phyloP scores from a whole-genome alignment of 2,329 filamentous ascomycete genomes.

The Pseudopithomyces maydicus region DNA sequence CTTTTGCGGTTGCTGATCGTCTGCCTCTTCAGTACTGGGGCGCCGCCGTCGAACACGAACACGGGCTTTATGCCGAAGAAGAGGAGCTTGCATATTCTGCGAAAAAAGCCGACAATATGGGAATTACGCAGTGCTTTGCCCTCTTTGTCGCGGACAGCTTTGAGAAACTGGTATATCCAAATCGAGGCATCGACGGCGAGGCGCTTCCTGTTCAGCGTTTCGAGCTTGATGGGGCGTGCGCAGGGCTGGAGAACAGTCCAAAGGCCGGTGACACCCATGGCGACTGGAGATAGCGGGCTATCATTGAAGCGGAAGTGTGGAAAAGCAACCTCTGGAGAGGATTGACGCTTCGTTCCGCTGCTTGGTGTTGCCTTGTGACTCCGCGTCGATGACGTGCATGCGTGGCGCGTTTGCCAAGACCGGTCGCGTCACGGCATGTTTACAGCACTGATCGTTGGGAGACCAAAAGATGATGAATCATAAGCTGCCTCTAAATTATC shows the following conservation, averaged over 20 bases:
- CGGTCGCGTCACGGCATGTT: background rate
- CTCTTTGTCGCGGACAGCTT: constrained; percentile 97
- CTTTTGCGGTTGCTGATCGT: constrained; percentile 81
- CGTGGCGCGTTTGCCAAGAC: constrained; percentile 10
- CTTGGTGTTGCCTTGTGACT: constrained; percentile 14
- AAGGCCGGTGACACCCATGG: constrained; percentile 96
- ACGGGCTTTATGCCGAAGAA: constrained; percentile 97
- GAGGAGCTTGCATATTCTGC: constrained; percentile 94
- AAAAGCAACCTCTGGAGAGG: background rate
- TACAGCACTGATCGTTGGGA: background rate
- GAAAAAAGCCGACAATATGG: constrained; percentile 96
- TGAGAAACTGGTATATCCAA: constrained; percentile 99
- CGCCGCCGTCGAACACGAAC: constrained; percentile 97
- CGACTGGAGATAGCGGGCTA: constrained; percentile 6
- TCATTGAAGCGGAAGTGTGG: constrained; percentile 19
- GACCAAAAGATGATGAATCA: too few relatives aligned
- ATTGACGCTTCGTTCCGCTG: background rate
- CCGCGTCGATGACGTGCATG: constrained; percentile 15
- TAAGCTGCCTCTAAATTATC: too few relatives aligned
- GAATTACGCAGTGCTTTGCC: constrained; percentile 95
- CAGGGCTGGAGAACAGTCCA: constrained; percentile 97
- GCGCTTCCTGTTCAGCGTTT: constrained; percentile 93
- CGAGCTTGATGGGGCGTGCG: constrained; percentile 92
- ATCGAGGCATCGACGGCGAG: constrained; percentile 98
- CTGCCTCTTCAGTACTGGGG: constrained; percentile 85